These are phyloP conservation scores for Ustilago crameri DNA, from an alignment of 1,284 basidiomycete species.

Conservation along the genomic window DNA sequence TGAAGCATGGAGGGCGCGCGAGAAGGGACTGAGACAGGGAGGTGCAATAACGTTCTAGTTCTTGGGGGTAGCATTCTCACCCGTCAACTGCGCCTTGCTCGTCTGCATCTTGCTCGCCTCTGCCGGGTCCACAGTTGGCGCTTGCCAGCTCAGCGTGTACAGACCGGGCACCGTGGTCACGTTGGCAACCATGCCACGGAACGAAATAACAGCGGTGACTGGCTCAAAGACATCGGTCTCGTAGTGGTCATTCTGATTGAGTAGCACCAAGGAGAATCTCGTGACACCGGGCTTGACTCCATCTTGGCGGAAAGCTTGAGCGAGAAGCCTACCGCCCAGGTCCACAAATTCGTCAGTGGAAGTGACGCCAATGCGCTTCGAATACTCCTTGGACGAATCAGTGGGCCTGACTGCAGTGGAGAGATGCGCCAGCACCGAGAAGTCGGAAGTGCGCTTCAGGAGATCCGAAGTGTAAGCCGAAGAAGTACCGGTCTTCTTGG, in stretches of 20 bases:
- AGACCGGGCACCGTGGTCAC: conserved; percentile 34
- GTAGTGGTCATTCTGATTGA: conserved; percentile 58
- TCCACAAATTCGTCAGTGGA: conserved; percentile 39
- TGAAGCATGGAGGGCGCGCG: too few relatives aligned
- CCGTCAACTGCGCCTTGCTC: too few relatives aligned
- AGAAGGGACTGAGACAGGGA: too few relatives aligned
- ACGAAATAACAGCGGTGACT: conserved; percentile 30
- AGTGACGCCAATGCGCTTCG: conserved; percentile 41
- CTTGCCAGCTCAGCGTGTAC: conserved; percentile 46
- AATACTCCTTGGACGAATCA: conserved; percentile 13
- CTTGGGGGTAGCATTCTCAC: too few relatives aligned
- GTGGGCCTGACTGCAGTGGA: conserved; percentile 40
- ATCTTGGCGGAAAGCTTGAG: conserved; percentile 46
- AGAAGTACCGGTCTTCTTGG: conserved; percentile 22
- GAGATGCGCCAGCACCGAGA: conserved; percentile 43
- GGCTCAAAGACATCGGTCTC: conserved; percentile 32
- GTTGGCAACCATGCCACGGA: conserved; percentile 36
- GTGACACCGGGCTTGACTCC: conserved; percentile 26
- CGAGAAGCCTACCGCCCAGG: conserved; percentile 27
- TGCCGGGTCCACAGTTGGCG: conserved; percentile 3
- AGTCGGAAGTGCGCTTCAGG: conserved; percentile 47
- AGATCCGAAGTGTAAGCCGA: conserved; percentile 11
- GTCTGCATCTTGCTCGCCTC: too few relatives aligned
- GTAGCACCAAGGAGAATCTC: conserved; percentile 42
- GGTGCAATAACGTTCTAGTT: too few relatives aligned